Conservation (phyloP, 2,329 filamentous ascomycete genomes). For the Fusarium agapanthi region DNA sequence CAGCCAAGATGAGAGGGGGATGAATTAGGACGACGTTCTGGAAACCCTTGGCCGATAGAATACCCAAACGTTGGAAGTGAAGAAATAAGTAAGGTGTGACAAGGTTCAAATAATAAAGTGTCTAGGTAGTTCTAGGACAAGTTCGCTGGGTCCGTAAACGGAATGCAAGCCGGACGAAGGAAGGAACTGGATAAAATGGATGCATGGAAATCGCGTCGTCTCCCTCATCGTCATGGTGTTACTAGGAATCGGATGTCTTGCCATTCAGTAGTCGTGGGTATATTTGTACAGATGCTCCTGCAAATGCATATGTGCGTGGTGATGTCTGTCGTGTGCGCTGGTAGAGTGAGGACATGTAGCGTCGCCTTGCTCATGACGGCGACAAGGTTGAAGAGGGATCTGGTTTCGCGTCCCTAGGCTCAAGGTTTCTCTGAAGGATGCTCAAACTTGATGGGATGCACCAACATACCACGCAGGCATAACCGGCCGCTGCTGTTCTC, state of each 20-base stretch:
- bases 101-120: slow-evolving; percentile 43
- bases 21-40: slow-evolving; percentile 38
- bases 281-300: slow-evolving; percentile 45
- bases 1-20: slow-evolving; percentile 26
- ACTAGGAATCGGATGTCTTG: slow-evolving; percentile 36
- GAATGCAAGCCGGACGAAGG: slow-evolving; percentile 33
- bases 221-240: slow-evolving; percentile 32
- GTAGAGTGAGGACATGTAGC: slow-evolving; percentile 27
- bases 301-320: slow-evolving; percentile 44
- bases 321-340: slow-evolving; percentile 41
- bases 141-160: slow-evolving; percentile 36
- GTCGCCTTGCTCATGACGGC: slow-evolving; percentile 44
- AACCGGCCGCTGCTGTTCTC: slow-evolving; percentile 67
- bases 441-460: slow-evolving; percentile 82
- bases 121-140: slow-evolving; percentile 43
- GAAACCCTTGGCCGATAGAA: slow-evolving; percentile 35
- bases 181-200: slow-evolving; percentile 36
- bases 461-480: slow-evolving; percentile 80
- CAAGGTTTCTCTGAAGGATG: slow-evolving; percentile 55
- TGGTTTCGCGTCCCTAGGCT: background rate
- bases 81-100: slow-evolving; percentile 31
- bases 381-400: slow-evolving; percentile 14
- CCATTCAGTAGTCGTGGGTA: slow-evolving; percentile 41
- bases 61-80: slow-evolving; percentile 41
- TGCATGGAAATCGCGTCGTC: slow-evolving; percentile 36